A percentile compares a stretch with the other conserved stretches of the same genome.
Conservation (phyloP, 2,329 filamentous ascomycete genomes). For the Aspergillus ochraceoroseus region DNA sequence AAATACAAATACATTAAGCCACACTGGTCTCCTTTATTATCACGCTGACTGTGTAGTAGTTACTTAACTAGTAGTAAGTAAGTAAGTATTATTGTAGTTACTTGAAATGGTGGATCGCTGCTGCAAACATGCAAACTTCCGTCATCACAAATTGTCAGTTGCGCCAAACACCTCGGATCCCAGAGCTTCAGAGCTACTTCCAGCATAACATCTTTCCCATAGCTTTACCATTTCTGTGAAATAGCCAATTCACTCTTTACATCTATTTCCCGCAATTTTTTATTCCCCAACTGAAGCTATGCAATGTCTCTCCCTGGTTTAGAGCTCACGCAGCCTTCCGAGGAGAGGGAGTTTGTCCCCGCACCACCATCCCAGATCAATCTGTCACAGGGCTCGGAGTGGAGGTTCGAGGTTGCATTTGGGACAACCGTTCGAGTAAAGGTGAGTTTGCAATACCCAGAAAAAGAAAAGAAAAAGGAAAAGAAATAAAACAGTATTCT, state of each 20-base stretch:
- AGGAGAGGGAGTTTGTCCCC: conserved; percentile 40
- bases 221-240: background rate
- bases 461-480: too few relatives aligned
- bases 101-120: too few relatives aligned
- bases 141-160: too few relatives aligned
- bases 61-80: too few relatives aligned
- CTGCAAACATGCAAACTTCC: conserved; percentile 25
- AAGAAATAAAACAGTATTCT: too few relatives aligned
- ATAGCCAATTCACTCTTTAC: too few relatives aligned
- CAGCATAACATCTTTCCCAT: too few relatives aligned
- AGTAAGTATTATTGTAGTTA: too few relatives aligned
- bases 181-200: background rate
- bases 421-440: conserved; percentile 51
- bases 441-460: too few relatives aligned
- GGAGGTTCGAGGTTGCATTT: conserved; percentile 68
- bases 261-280: background rate
- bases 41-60: background rate
- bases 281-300: conserved; percentile 19
- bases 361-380: conserved; percentile 46
- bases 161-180: conserved; percentile 10
- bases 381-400: conserved; percentile 65
- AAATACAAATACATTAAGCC: conserved; percentile 8
- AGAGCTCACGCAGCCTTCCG: conserved; percentile 61
- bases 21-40: background rate
- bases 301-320: conserved; percentile 70